These are phyloP conservation scores for Fusarium lateritium DNA, from an alignment of 2,329 filamentous ascomycete genomes.

Conservation along the genomic window DNA sequence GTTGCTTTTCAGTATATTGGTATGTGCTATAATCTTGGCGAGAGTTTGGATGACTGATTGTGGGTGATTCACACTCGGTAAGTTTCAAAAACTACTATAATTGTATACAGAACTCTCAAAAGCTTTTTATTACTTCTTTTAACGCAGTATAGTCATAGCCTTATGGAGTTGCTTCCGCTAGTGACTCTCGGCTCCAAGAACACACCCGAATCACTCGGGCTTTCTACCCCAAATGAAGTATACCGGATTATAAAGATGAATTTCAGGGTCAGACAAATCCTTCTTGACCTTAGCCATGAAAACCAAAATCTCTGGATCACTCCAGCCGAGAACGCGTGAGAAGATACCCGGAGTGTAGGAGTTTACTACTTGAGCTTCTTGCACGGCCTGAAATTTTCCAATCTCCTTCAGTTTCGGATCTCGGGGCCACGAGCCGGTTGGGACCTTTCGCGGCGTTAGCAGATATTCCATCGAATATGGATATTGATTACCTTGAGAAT, in stretches of 20 bases:
- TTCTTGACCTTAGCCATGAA: conserved; percentile 43
- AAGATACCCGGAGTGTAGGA: conserved; percentile 41
- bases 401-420: conserved; percentile 32
- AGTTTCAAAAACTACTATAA: too few species aligned
- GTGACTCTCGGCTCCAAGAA: neutral
- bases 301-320: conserved; percentile 36
- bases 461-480: accelerated
- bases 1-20: too few species aligned
- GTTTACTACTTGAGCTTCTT: conserved; percentile 39
- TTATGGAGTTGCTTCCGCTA: too few species aligned
- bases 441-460: neutral
- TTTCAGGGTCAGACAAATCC: conserved; percentile 32
- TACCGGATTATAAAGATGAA: conserved; percentile 41
- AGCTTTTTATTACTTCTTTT: too few species aligned
- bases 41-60: too few species aligned
- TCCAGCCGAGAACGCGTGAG: conserved; percentile 42
- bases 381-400: conserved; percentile 29
- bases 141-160: too few species aligned
- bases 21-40: too few species aligned
- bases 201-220: neutral
- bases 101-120: too few species aligned
- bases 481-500: conserved; percentile 6
- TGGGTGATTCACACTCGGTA: too few species aligned
- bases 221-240: conserved; percentile 45
- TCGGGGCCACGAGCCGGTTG: conserved; percentile 31